phyloP scores from a whole-genome alignment of 371 early-diverging fungal species.

The Mortierella sp. region DNA sequence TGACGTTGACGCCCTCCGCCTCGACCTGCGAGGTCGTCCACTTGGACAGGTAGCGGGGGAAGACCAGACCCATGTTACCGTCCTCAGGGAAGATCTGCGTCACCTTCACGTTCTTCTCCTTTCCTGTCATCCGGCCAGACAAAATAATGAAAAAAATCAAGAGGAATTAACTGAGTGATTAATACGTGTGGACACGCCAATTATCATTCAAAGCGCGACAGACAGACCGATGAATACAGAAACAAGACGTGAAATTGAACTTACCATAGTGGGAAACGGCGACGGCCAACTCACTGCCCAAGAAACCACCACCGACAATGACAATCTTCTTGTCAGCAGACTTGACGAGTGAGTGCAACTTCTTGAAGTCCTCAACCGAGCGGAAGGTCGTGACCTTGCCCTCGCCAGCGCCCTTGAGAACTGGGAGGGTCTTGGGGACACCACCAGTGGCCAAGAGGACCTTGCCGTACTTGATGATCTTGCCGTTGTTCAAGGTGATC shows the following conservation, averaged over 20 bases:
- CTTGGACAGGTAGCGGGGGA: conserved; percentile 78
- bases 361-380: conserved; percentile 72
- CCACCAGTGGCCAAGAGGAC: conserved; percentile 84
- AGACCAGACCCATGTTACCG: conserved; percentile 81
- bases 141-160: not conserved
- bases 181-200: too few species aligned
- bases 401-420: conserved; percentile 50
- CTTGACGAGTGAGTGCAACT: conserved; percentile 60
- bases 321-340: conserved; percentile 70
- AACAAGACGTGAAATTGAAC: not conserved
- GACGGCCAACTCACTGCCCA: conserved; percentile 80
- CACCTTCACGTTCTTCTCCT: conserved; percentile 67
- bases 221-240: too few species aligned
- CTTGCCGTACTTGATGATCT: conserved; percentile 75
- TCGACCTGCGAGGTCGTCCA: conserved; percentile 78
- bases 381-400: conserved; percentile 75
- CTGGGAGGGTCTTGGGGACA: conserved; percentile 69
- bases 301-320: conserved; percentile 83
- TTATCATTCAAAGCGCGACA: too few species aligned
- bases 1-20: conserved; percentile 74
- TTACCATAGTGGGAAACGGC: conserved; percentile 74
- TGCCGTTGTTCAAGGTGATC: conserved; percentile 71
- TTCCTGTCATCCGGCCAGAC: too few species aligned
- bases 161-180: not conserved
- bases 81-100: conserved; percentile 82